Evolutionary conservation across 2,329 filamentous ascomycete genomes (phyloP), one percentile per base, ranked within the genome.

Genomic region (Ceratocystis albifundus): DNA sequence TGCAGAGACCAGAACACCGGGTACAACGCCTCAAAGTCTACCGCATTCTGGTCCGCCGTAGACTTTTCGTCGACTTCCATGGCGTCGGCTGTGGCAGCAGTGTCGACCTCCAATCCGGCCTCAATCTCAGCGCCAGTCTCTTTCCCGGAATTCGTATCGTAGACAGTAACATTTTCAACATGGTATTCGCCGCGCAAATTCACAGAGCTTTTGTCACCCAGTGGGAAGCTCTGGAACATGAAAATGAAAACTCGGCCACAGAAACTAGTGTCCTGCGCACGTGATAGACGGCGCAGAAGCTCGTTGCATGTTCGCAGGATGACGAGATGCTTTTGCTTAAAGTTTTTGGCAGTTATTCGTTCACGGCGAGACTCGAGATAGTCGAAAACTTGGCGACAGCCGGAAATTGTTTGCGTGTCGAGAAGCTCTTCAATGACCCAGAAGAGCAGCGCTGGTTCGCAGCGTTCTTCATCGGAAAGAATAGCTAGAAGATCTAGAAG

Each of bases 161-260:
- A 99, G 0, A 84, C 85, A 1, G 95, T 99, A 66, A 92, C 84
- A 78, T 99, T 99, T 72, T 97, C 94, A 30, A 89, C 85, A 72
- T 99, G 94, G 71, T 94, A 99, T 77, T 97, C 93, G 71, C 94
- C 94, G 64, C 94, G 85, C 48, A 97, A 80, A 73, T 99, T 99
- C 62, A 99, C 94, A 0, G 94, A 96, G 74, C 94, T 97, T 74
- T 93, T 94, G 76, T 99, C 95, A 41, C 93, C 93, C 0, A 99
- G 80, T 1, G 94, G 94, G 72, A 99, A 97, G 74, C 91, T 96
- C 75, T 99, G 94, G 75, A 97, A 99, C 73, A 99, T 84, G 75
- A 96, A 99, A 70, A 99, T 96, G 75, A 97, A 97, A 30, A 99
- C 94, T 48, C 94, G 84, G 17, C 94, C 94, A 73, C 94, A 99